Conservation (phyloP, 1,284 basidiomycete genomes). For the Marasmius oreades region DNA sequence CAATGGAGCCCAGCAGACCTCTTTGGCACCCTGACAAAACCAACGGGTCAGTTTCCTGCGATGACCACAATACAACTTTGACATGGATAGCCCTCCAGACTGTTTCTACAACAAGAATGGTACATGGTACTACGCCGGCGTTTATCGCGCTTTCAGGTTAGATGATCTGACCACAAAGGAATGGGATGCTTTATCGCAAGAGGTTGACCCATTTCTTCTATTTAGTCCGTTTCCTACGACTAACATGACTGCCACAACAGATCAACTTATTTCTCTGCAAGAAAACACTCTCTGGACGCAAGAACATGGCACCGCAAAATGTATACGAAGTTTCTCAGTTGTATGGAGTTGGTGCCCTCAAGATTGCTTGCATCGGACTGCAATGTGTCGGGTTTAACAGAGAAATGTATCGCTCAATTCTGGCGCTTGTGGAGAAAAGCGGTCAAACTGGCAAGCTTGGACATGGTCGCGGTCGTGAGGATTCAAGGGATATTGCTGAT, state of each 20-base stretch:
- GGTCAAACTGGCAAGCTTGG: conserved; percentile 2
- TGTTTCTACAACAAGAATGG: conserved; percentile 76
- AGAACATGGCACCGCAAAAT: conserved; percentile 73
- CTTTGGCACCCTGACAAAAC: conserved; percentile 49
- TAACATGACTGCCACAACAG: conserved; percentile 31
- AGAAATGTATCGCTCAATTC: conserved; percentile 53
- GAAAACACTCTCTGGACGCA: conserved; percentile 64
- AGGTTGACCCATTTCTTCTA: conserved; percentile 40
- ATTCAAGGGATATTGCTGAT: neutral
- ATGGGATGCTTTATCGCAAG: conserved; percentile 60
- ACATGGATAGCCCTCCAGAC: conserved; percentile 37
- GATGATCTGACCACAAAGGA: conserved; percentile 62
- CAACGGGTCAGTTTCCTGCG: conserved; percentile 46
- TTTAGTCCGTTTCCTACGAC: neutral
- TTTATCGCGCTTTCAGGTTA: conserved; percentile 61
- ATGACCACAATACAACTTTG: neutral
- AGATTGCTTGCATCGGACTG: conserved; percentile 65
- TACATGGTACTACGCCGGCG: conserved; percentile 78
- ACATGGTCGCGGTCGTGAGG: neutral
- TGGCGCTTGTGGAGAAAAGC: conserved; percentile 62
- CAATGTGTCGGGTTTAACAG: conserved; percentile 74
- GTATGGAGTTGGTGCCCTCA: conserved; percentile 66
- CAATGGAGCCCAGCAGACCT: conserved; percentile 63
- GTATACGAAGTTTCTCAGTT: conserved; percentile 68
- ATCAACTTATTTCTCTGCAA: conserved; percentile 60